These are phyloP conservation scores for Babjeviella inositovora DNA, from an alignment of 805 yeast genomes.

Conservation along the genomic window DNA sequence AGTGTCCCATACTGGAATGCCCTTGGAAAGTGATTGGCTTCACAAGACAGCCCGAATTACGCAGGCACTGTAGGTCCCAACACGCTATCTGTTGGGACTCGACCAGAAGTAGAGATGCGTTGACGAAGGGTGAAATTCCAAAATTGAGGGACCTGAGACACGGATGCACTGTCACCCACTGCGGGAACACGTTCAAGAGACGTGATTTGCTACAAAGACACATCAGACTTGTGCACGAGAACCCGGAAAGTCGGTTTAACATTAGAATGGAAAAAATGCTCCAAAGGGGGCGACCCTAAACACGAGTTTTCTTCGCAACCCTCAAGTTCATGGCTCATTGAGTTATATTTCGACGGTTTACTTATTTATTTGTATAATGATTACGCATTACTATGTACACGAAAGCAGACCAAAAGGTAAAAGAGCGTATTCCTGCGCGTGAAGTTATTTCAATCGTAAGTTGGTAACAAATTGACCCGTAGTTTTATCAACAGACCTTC, in stretches of 20 bases:
- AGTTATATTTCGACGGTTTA: too few species aligned
- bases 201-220: slow-evolving; percentile 40
- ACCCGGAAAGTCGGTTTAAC: slow-evolving; percentile 20
- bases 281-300: too few species aligned
- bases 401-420: too few species aligned
- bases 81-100: slow-evolving; percentile 11
- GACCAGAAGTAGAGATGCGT: slow-evolving; percentile 1
- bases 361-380: too few species aligned
- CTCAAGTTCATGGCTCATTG: too few species aligned
- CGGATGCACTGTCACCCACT: slow-evolving; percentile 7
- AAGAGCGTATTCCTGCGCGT: too few species aligned
- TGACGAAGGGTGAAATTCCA: slow-evolving; percentile 1
- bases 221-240: slow-evolving; percentile 28
- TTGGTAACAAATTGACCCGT: too few species aligned
- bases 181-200: slow-evolving; percentile 31
- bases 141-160: neutral
- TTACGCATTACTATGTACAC: too few species aligned
- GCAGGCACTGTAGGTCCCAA: slow-evolving; percentile 31
- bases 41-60: slow-evolving; percentile 28
- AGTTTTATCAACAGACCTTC: too few species aligned
- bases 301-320: too few species aligned
- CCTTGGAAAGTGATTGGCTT: slow-evolving; percentile 32
- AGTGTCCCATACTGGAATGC: slow-evolving; percentile 27
- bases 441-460: too few species aligned
- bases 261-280: slow-evolving; percentile 11